Base-by-base conservation (phyloP, 108 stramenopile species). In the Fistulifera solaris region DNA sequence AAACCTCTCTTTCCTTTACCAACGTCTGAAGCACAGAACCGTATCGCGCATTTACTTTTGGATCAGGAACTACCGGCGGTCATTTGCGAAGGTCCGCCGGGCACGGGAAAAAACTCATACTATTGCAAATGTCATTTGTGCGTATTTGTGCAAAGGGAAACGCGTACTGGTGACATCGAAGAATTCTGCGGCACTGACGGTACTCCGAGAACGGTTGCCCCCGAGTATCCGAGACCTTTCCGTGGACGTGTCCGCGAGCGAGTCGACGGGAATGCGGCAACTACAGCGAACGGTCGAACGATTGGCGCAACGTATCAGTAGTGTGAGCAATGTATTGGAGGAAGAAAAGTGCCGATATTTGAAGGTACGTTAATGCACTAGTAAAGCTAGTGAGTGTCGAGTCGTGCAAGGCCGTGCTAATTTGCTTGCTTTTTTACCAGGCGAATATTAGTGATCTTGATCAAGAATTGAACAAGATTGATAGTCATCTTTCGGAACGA, bases 121-220 rank as follows among this genome's bases (percentile, higher is more conserved):
- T 11, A 81, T 81, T 52, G 76, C 80, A 40, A 81, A 81, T 41
- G 66, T 81, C 40, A 59, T 81, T 2, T 77, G 76, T 56, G 66
- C 75, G 18, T 75, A 75, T 52, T 51, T 81, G 14, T 67, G 73
- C 54, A 62, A 71, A 51, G 76, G 76, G 7, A 81, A 81, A 50
- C 70, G 80, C 39, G 80, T 81, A 0, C 48, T 81, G 49, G 76
- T 77, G 1, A 77, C 76, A 2, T 68, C 66, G 48, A 81, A 77
- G 61, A 63, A 56, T 52, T 62, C 75, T n/a, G 61, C 75, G 26
- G 80, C 80, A 40, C 49, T 81, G 46, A 58, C 67, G 8, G 80
- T 81, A 0, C 56, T 81, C 0, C 62, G 75, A 19, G 52, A 71
- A 21, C 65, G 76, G 27, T 62, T 81, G 8, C 80, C 80, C 0